Base-by-base conservation (phyloP, 2,329 filamentous ascomycete species). In the Microcyclospora pomicola region DNA sequence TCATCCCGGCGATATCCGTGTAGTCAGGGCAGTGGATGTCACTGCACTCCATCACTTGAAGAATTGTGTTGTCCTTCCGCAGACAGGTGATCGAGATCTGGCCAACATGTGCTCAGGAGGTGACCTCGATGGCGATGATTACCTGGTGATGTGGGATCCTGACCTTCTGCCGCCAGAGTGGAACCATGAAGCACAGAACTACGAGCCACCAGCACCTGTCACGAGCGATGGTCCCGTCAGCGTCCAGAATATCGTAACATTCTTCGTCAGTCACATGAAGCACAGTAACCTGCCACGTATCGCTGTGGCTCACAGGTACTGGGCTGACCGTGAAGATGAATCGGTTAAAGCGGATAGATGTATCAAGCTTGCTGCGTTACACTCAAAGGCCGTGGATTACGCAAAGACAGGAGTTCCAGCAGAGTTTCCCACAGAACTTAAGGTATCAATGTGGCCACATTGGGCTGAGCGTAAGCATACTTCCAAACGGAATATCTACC, bases 21-120 rank as follows among this genome's bases (percentile, higher is more conserved):
- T 95, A 1, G 88, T 96, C 1, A 71, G 76, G 44, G 91, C 91
- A 2, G 78, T 96, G 3, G 72, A 96, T 48, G 69, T 77, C 2
- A 73, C 77, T 1, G 64, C 65, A n/a, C 65, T 98, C 3, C 73
- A 69, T 33, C 83, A 95, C 50, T 67, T 95, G 3, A 78, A 73
- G 40, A 79, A 96, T 53, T 82, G 92, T 1, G 79, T 96, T 1
- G 86, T 96, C 0, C 80, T 98, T 35, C 84, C 91, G 1, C 75
- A 82, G 28, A 79, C 67, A 0, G 88, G 88, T 0, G 85, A 95
- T 52, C 71, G 81, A 12, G 85, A 93, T 45, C 64, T 98, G 15
- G 77, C 87, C 1, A 86, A 82, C 51, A 96, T 96, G 88, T 86
- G 91, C 46, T 94, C 91, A 3, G 91, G 91, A 2, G 91, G 91